These are phyloP conservation scores for Psilocybe cyanescens DNA, from an alignment of 768 basidiomycete species.

Conservation along the genomic window DNA sequence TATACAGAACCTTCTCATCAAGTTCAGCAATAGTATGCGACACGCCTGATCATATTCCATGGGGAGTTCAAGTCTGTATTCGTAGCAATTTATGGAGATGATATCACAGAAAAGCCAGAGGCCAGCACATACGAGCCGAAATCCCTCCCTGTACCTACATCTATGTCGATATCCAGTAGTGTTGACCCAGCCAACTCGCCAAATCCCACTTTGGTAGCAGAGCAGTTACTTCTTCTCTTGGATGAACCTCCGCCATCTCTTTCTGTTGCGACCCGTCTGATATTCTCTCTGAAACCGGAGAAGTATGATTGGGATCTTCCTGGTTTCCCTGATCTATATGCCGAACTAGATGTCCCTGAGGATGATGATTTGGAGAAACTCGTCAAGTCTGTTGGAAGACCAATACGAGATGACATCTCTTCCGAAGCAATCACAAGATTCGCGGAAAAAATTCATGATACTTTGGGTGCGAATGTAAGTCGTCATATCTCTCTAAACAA, in stretches of 20 bases:
- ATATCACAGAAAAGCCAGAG: slow-evolving; percentile 44
- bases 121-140: slow-evolving; percentile 45
- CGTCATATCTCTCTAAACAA: not conserved
- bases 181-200: slow-evolving; percentile 64
- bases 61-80: slow-evolving; percentile 73
- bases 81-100: slow-evolving; percentile 64
- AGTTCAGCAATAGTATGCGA: slow-evolving; percentile 54
- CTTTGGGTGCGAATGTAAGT: slow-evolving; percentile 61
- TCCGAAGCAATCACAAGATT: slow-evolving; percentile 56
- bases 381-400: slow-evolving; percentile 54
- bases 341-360: slow-evolving; percentile 53
- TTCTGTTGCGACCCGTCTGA: slow-evolving; percentile 65
- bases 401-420: slow-evolving; percentile 60
- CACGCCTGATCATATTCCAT: slow-evolving; percentile 80
- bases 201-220: slow-evolving; percentile 67
- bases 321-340: slow-evolving; percentile 72
- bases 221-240: slow-evolving; percentile 61
- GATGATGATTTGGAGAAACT: slow-evolving; percentile 64
- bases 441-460: slow-evolving; percentile 56
- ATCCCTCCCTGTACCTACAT: slow-evolving; percentile 35
- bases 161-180: slow-evolving; percentile 46
- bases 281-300: slow-evolving; percentile 80
- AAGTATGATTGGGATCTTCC: slow-evolving; percentile 82
- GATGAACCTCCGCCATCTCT: slow-evolving; percentile 62
- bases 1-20: not conserved